Evolutionary conservation across 257 asterid genomes (phyloP), one percentile per base, ranked within the genome.

Genomic region (Schizonepeta tenuifolia): DNA sequence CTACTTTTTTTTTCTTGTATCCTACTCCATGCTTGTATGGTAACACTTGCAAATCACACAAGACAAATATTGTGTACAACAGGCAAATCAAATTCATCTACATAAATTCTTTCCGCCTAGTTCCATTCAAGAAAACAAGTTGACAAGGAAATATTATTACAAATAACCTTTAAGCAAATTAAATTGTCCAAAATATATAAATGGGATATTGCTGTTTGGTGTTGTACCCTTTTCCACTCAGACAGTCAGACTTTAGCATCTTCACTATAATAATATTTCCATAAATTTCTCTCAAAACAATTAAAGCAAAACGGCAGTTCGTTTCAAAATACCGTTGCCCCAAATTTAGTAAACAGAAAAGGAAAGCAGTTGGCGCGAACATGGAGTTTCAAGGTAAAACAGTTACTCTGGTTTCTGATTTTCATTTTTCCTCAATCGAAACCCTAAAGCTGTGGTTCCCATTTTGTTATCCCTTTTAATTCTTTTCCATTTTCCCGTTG

Each of bases 331-430:
- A 77, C 85, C 74, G 85, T 83, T 83, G 59, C 49, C 33, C 80
- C 77, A 65, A 65, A 77, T 78, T 73, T 71, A 49, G 79, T 61
- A 44, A 70, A 41, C 75, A 4, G 38, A 38, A 55, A 36, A 62
- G 4, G n/a, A 31, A 24, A 65, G 53, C 72, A 60, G 57, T 65
- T 81, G 81, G 83, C 82, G 80, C 80, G 71, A 78, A 70, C 57
- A 87, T 88, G 94, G 94, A 82, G 40, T 78, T 75, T 10, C 90
- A 85, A 74, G 94, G 94, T 88, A 58, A 36, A 38, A 8, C 2
- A 38, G 14, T 53, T 58, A 13, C n/a, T 6, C 8, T 38, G 15
- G 43, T 20, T 41, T 11, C 36, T 41, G 17, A 20, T 21, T 64
- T 46, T 44, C 40, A 13, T 65, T 44, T 46, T 15, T 24, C 15